A percentile compares a stretch with the other conserved stretches of the same genome.
These are phyloP conservation scores for Croton setiger DNA, from an alignment of 441 rosid genomes.

Conservation along the genomic window DNA sequence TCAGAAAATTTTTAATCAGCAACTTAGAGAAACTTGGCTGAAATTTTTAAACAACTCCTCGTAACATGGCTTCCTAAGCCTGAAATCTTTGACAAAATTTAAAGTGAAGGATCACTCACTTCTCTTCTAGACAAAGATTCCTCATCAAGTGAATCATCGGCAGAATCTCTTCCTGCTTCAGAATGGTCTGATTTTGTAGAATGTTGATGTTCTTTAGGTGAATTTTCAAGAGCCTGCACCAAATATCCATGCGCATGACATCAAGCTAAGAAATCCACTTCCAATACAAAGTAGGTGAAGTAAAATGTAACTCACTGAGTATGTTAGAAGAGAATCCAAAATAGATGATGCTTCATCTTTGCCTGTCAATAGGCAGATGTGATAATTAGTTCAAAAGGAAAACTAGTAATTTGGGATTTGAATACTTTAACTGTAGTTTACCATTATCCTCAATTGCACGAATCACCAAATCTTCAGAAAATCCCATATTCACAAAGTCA, in stretches of 20 bases:
- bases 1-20: not conserved
- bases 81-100: not conserved
- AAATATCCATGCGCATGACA: not conserved
- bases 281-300: not conserved
- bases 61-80: not conserved
- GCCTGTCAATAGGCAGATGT: not conserved
- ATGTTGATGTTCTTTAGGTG: not conserved
- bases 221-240: slow-evolving; percentile 4
- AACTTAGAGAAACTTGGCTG: not conserved
- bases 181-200: not conserved
- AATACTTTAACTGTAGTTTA: not conserved
- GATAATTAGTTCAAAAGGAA: not conserved
- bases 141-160: not conserved
- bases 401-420: not conserved
- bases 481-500: slow-evolving; percentile 24
- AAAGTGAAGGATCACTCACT: not conserved
- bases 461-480: slow-evolving; percentile 14
- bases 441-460: slow-evolving; percentile 22
- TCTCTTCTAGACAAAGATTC: not conserved
- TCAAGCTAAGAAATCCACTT: not conserved
- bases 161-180: not conserved
- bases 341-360: slow-evolving; percentile 6
- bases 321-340: slow-evolving; percentile 1
- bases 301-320: not conserved
- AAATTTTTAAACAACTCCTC: not conserved